These are phyloP conservation scores for Omphalotus guepiniiformis DNA, from an alignment of 768 basidiomycete genomes.

Conservation along the genomic window DNA sequence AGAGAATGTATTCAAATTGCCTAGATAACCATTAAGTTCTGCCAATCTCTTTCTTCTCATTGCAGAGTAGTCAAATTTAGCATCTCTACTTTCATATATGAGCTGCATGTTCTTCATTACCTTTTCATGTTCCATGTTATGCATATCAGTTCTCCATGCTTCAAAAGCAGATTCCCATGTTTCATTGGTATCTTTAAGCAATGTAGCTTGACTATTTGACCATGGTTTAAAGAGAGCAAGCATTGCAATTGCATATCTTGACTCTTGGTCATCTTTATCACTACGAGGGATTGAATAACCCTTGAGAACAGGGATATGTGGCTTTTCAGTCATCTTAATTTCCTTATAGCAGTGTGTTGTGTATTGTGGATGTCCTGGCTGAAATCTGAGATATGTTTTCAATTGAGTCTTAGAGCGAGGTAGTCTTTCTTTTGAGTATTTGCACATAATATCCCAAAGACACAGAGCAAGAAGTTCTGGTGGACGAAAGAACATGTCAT, in stretches of 20 bases:
- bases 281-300: constrained; percentile 8
- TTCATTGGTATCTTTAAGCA: no score
- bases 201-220: no score
- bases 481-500: constrained; percentile 5
- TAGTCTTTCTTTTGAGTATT: background rate
- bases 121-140: no score
- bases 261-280: constrained; percentile 4
- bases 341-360: constrained; percentile 8
- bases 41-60: no score
- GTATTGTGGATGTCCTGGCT: constrained; percentile 10
- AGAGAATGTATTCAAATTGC: no score
- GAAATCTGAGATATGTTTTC: constrained; percentile 9
- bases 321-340: constrained; percentile 2
- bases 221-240: no score
- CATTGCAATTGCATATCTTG: constrained; percentile 10
- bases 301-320: background rate
- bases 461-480: background rate
- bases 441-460: constrained; percentile 1
- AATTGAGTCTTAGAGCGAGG: background rate
- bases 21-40: no score
- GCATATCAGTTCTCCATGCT: no score
- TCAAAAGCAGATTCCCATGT: no score
- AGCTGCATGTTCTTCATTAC: no score
- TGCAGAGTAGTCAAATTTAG: no score
- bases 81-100: no score